phyloP scores from a whole-genome alignment of 805 yeast genomes.

The Babjeviella inositovora region DNA sequence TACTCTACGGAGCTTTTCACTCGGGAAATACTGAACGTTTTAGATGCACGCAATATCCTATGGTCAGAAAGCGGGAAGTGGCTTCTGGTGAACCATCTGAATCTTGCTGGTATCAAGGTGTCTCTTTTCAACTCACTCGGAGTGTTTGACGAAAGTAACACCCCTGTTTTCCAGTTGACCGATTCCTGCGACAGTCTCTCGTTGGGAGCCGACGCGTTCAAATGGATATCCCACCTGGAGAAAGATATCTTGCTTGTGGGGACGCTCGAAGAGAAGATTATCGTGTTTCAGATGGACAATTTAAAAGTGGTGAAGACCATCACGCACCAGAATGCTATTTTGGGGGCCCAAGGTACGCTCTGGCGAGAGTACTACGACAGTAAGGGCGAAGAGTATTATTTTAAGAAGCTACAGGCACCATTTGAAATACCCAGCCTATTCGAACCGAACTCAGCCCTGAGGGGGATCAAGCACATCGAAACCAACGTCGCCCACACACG shows the following conservation, averaged over 20 bases:
- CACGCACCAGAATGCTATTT: too few species aligned
- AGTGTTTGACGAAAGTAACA: background rate
- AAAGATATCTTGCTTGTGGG: background rate
- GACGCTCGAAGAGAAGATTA: background rate
- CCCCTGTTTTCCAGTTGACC: background rate
- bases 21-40: background rate
- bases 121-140: constrained; percentile 1
- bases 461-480: too few species aligned
- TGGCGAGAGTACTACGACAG: too few species aligned
- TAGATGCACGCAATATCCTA: background rate
- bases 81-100: background rate
- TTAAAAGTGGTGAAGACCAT: background rate
- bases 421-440: too few species aligned
- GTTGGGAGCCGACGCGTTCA: constrained; percentile 1
- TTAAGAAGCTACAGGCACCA: too few species aligned
- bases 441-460: too few species aligned
- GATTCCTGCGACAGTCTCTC: background rate
- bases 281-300: background rate
- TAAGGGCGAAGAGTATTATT: too few species aligned
- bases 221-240: background rate
- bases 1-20: background rate
- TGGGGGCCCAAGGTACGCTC: too few species aligned
- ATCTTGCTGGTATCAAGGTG: constrained; percentile 1
- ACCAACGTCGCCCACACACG: too few species aligned
- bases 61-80: constrained; percentile 1